Conservation (phyloP, 495 filamentous ascomycete genomes). For the Daldinia vernicosa region DNA sequence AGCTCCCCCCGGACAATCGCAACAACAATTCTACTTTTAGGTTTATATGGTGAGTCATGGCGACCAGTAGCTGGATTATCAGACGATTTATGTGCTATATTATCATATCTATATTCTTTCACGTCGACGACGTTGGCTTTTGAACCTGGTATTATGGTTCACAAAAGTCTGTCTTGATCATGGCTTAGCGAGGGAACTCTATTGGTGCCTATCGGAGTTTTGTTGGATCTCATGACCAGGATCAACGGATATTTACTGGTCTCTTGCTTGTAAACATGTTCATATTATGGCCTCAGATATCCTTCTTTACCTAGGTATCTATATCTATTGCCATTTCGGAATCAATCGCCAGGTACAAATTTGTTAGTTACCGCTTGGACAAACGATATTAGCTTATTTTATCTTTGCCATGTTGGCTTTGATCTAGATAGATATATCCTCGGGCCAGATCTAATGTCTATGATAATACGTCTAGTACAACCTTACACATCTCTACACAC, state of each 20-base stretch:
- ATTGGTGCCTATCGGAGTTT: slow-evolving; percentile 36
- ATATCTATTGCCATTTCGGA: slow-evolving; percentile 9
- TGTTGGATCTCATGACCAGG: slow-evolving; percentile 3
- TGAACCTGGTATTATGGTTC: slow-evolving; percentile 5
- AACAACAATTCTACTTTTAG: slow-evolving; percentile 61
- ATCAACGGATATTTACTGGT: slow-evolving; percentile 6
- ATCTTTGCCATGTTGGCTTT: not conserved
- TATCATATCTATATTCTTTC: not conserved
- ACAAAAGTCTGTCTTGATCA: slow-evolving; percentile 21
- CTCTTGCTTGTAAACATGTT: slow-evolving; percentile 2
- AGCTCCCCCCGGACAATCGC: slow-evolving; percentile 58
- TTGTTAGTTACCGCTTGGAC: not conserved
- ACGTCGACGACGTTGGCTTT: slow-evolving; percentile 8
- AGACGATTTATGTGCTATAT: slow-evolving; percentile 4
- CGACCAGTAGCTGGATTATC: slow-evolving; percentile 1
- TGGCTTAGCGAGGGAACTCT: slow-evolving; percentile 10
- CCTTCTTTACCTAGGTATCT: slow-evolving; percentile 6
- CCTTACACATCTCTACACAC: slow-evolving; percentile 78
- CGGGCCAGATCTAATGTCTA: slow-evolving; percentile 7
- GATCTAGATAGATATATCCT: not conserved
- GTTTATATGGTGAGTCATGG: slow-evolving; percentile 6
- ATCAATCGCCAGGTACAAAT: not conserved
- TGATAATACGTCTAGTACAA: slow-evolving; percentile 64
- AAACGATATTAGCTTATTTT: not conserved
- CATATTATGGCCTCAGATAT: slow-evolving; percentile 23